Evolutionary conservation across 164 flowering plant genomes (phyloP), one percentile per base, ranked within the genome.

Genomic region (Pachysandra terminalis): DNA sequence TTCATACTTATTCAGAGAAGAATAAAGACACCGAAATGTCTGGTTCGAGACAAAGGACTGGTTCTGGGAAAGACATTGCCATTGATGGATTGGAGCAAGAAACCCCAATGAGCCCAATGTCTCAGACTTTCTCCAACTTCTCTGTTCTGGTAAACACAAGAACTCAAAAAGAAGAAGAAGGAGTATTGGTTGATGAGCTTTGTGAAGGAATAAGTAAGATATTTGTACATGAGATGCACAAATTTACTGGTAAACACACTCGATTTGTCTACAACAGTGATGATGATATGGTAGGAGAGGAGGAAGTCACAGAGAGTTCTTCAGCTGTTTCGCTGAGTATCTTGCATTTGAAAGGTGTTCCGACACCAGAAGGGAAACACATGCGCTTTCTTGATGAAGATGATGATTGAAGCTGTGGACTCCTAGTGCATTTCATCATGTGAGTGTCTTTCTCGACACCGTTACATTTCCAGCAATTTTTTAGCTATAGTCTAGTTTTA

Each of bases 181-280:
- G 27, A 3, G 66, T 13, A 45, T 45, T 45, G 17, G 56, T 69
- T 0, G 58, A 59, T 19, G 63, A 69, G 16, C 25, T 74, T n/a
- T 74, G 77, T 57, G 27, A 60, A 25, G 73, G 60, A 9, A 61
- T 74, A 48, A 65, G 55, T 21, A 65, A 59, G 17, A 41, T 74
- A 9, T 35, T 57, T 22, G 66, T 74, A 28, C 55, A 53, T 35
- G 73, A 65, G 66, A 69, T 41, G 56, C 72, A 41, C 0, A 23
- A 59, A 15, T 69, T 69, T 45, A 16, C 16, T 0, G 94, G 94
- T 24, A 84, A 81, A 68, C 91, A 85, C 71, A 83, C 70, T 1
- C 70, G 88, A 55, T 87, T 85, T 63, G 74, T 85, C 37, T 89
- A 87, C 79, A 65, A 84, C 84, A 82, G 86, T 62, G 90, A 84